phyloP scores from a whole-genome alignment of 176 grass and related monocot genomes.

The Guadua angustifolia region DNA sequence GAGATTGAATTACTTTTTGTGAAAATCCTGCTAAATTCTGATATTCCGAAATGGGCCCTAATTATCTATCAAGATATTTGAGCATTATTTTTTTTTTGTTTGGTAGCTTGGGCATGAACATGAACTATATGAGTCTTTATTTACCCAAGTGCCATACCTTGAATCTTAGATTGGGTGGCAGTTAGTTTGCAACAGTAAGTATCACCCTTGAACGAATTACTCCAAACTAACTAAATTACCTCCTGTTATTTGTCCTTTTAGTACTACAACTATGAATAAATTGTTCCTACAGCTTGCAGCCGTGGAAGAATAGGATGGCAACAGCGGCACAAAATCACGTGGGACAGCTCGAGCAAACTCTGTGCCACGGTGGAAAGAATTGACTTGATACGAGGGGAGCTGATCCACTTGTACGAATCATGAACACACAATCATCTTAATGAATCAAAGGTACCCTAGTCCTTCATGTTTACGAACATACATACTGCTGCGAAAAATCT shows the following conservation, averaged over 20 bases:
- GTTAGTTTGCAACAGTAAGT: not conserved
- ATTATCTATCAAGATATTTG: no score
- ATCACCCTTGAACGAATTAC: not conserved
- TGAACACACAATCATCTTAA: not conserved
- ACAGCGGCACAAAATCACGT: constrained; percentile 35
- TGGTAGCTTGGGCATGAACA: no score
- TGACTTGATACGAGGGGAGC: not conserved
- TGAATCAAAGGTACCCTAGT: not conserved
- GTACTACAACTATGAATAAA: not conserved
- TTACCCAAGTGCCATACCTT: no score
- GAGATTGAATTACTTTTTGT: no score
- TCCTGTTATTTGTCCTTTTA: not conserved
- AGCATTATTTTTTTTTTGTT: no score
- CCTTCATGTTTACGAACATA: no score
- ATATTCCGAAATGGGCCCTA: no score
- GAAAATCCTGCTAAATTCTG: no score
- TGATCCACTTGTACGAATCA: constrained; percentile 37
- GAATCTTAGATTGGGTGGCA: no score
- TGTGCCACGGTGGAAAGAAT: constrained; percentile 40
- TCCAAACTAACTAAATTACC: not conserved
- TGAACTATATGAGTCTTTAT: no score
- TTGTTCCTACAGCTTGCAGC: not conserved
- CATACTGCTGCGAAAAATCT: no score
- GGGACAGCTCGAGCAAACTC: constrained; percentile 40
- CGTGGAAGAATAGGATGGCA: constrained; percentile 5